Percentiles rank a stretch among this genome's conserved stretches.
Conservation (phyloP, 2,329 filamentous ascomycete species). For the Rutstroemia sydowiana region DNA sequence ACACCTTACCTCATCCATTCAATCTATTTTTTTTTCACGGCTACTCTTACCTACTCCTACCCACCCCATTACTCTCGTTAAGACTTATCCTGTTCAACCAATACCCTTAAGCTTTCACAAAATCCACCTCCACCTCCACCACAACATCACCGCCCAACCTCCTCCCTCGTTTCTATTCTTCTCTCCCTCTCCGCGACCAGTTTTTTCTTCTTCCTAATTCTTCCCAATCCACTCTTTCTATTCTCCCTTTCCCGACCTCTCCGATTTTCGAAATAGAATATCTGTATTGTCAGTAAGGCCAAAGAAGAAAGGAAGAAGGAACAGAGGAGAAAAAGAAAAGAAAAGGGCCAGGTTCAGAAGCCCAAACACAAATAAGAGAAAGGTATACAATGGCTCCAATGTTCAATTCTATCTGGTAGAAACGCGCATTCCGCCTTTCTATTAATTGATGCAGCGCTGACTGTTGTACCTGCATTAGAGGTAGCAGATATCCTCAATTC, state of each 20-base stretch:
- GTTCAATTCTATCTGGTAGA: constrained; percentile 1
- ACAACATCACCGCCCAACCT: constrained; percentile 23
- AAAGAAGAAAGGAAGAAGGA: background rate
- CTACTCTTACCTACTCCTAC: background rate
- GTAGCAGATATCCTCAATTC: constrained; percentile 26
- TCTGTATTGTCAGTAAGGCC: too few species aligned
- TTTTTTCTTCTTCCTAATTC: constrained; percentile 21
- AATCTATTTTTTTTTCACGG: background rate
- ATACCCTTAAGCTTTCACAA: constrained; percentile 10
- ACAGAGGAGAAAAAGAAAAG: background rate
- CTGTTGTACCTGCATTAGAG: constrained; percentile 32
- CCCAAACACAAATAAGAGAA: constrained; percentile 11
- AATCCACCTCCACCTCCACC: constrained; percentile 15
- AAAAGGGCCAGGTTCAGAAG: background rate
- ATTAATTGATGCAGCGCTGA: constrained; percentile 27
- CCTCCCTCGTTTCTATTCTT: constrained; percentile 14
- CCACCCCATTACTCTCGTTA: constrained; percentile 6
- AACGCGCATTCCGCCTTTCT: constrained; percentile 19
- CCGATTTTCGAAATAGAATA: constrained; percentile 18
- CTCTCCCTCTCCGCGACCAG: constrained; percentile 3
- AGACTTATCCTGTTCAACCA: constrained; percentile 5
- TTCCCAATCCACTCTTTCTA: constrained; percentile 27
- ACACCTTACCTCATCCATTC: constrained; percentile 11
- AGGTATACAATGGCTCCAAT: constrained; percentile 19
- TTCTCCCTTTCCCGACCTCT: constrained; percentile 19